Base-by-base conservation (phyloP, 441 rosid species). In the Populus hybrid region DNA sequence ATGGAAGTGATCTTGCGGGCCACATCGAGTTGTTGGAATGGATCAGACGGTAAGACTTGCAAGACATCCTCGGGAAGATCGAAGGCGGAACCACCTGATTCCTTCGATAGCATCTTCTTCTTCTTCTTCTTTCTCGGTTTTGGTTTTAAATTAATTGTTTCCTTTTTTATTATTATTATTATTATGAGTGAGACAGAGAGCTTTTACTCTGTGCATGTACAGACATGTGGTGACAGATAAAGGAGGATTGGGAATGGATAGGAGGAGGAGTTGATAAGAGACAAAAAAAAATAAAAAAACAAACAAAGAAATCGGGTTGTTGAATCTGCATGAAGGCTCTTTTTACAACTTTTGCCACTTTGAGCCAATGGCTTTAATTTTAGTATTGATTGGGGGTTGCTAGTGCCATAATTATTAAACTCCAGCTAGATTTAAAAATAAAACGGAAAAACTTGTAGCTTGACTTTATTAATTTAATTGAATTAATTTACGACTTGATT, bases 1-100 rank as follows among this genome's bases (percentile, higher is more conserved):
- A 93, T 82, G 80, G 98, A 95, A 23, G 98, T 95, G 93, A 93
- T 95, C 66, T 93, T 95, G 57, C 99, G 97, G 50, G 97, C 99
- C 79, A 95, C 93, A 82, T 93, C 98, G 16, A 95, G 95, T 77
- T 92, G 99, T 23, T 92, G 91, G 79, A 90, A 95, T 0, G 99
- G 99, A 91, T 95, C 97, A 20, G 95, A 81, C 16, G 99, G 99
- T 73, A 95, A 76, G 5, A 86, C 82, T 78, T 82, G 76, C 76
- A 93, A 80, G 0, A 95, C 84, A 76, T 88, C 98, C 65, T 90
- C 90, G 81, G 95, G 95, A 76, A 95, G 91, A 40, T 89, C 95
- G 89, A 95, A 93, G 46, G 83, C 77, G 73, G 82, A 76, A 21
- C 77, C 84, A 83, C 81, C 75, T 20, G 89, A 78, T 74, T 85